Percentiles rank a stretch among this genome's conserved stretches.
These are phyloP conservation scores for Pseudogymnoascus verrucosus DNA, from an alignment of 2,329 filamentous ascomycete genomes.

Conservation along the genomic window DNA sequence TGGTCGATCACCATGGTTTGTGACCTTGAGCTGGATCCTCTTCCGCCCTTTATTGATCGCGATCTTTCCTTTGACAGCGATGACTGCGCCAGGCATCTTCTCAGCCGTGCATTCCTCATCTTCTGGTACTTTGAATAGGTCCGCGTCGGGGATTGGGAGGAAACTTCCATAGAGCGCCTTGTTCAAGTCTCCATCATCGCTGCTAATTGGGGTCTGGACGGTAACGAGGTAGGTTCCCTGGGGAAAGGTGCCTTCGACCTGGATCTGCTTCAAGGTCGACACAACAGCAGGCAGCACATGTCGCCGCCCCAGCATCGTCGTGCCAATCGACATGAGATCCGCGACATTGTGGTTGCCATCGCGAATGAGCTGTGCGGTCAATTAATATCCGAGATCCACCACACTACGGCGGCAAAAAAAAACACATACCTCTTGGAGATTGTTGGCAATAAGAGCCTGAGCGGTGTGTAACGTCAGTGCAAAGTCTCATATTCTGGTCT, in stretches of 20 bases:
- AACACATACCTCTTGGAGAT: constrained; percentile 67
- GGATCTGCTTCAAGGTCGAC: constrained; percentile 70
- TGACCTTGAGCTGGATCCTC: constrained; percentile 67
- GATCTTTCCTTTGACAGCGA: constrained; percentile 62
- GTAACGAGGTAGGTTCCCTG: constrained; percentile 91
- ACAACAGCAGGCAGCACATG: constrained; percentile 82
- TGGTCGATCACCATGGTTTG: constrained; percentile 79
- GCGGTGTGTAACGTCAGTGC: neutral
- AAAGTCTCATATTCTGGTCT: neutral
- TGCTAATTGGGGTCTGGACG: constrained; percentile 80
- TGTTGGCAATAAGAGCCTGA: constrained; percentile 74
- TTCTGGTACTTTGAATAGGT: constrained; percentile 59
- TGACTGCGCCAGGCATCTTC: constrained; percentile 71
- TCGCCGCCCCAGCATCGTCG: constrained; percentile 85
- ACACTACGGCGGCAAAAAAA: constrained; percentile 8
- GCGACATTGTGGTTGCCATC: constrained; percentile 90
- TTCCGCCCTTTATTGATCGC: constrained; percentile 65
- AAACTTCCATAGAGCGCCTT: constrained; percentile 88
- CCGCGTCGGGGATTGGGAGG: constrained; percentile 64
- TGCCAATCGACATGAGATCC: constrained; percentile 85
- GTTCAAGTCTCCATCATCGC: constrained; percentile 78
- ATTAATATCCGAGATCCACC: constrained; percentile 8
- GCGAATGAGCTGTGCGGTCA: constrained; percentile 63
- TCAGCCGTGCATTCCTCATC: constrained; percentile 57
- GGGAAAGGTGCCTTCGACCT: constrained; percentile 90